Percentiles rank a stretch among this genome's conserved stretches.
Conservation (phyloP, 495 filamentous ascomycete genomes). For the Penicillium herquei region DNA sequence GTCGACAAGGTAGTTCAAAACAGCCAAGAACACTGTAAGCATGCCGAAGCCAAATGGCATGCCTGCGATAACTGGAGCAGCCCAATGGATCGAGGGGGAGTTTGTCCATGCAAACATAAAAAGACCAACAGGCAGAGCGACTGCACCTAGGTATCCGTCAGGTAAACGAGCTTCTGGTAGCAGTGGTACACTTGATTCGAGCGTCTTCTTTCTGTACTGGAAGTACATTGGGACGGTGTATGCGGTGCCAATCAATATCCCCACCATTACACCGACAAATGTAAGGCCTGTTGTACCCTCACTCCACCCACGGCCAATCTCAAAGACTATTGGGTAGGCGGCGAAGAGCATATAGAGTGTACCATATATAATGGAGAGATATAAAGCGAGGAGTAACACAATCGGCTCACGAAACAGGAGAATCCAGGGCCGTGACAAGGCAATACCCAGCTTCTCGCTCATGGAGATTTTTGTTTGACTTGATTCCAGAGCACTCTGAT, state of each 20-base stretch:
- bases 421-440: neutral
- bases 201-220: constrained; percentile 64
- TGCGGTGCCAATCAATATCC: constrained; percentile 59
- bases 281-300: constrained; percentile 63
- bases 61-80: constrained; percentile 69
- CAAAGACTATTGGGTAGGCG: constrained; percentile 74
- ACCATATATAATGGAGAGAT: constrained; percentile 61
- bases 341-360: constrained; percentile 85
- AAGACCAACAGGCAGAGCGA: constrained; percentile 66
- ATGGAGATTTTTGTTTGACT: neutral
- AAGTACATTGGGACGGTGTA: constrained; percentile 49
- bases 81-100: constrained; percentile 68
- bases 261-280: constrained; percentile 71
- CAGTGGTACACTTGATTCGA: constrained; percentile 60
- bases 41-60: constrained; percentile 76
- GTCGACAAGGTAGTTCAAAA: constrained; percentile 57
- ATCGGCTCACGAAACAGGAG: constrained; percentile 1
- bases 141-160: constrained; percentile 62
- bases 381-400: constrained; percentile 20
- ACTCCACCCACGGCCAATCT: constrained; percentile 65
- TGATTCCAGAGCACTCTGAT: neutral
- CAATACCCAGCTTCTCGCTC: neutral
- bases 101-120: constrained; percentile 80
- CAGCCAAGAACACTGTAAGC: constrained; percentile 72
- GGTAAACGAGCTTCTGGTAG: constrained; percentile 73